Conservation (phyloP, 305 asterid species). For the Solanum hybrid region DNA sequence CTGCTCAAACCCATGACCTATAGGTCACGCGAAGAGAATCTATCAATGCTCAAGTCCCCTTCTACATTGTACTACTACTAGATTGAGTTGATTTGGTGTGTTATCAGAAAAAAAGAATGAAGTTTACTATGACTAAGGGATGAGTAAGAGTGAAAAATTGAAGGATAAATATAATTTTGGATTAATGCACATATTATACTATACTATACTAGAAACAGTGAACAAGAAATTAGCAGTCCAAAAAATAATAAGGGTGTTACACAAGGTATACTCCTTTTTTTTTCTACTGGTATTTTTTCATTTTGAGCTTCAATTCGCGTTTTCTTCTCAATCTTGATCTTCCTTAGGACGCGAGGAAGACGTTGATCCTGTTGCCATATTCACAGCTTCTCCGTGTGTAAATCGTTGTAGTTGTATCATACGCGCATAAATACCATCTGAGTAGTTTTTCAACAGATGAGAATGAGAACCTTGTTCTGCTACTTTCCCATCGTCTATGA, state of each 20-base stretch:
- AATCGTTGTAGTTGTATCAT: slow-evolving; percentile 89
- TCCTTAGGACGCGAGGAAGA: slow-evolving; percentile 34
- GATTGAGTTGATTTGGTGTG: not conserved
- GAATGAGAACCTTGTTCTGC: slow-evolving; percentile 94
- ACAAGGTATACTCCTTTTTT: slow-evolving; percentile 13
- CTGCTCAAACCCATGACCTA: rapidly evolving
- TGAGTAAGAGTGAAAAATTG: not conserved
- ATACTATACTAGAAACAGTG: slow-evolving; percentile 40
- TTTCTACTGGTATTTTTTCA: not conserved
- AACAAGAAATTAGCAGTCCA: slow-evolving; percentile 28
- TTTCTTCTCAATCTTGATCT: slow-evolving; percentile 15
- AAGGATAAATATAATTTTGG: not conserved
- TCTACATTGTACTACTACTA: not conserved
- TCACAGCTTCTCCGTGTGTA: slow-evolving; percentile 55
- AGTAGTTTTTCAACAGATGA: slow-evolving; percentile 63
- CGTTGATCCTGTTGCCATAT: slow-evolving; percentile 37
- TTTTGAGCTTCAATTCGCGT: not conserved
- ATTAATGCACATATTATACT: slow-evolving; percentile 14
- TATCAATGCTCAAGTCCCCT: not conserved
- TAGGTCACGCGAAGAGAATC: not conserved
- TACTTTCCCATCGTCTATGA: slow-evolving; percentile 88
- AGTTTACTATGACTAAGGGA: not conserved
- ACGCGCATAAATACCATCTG: slow-evolving; percentile 77
- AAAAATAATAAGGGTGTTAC: slow-evolving; percentile 20
- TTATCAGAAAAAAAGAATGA: not conserved